phyloP scores from a whole-genome alignment of 2,329 filamentous ascomycete species.

The Waltergamsia citrina region DNA sequence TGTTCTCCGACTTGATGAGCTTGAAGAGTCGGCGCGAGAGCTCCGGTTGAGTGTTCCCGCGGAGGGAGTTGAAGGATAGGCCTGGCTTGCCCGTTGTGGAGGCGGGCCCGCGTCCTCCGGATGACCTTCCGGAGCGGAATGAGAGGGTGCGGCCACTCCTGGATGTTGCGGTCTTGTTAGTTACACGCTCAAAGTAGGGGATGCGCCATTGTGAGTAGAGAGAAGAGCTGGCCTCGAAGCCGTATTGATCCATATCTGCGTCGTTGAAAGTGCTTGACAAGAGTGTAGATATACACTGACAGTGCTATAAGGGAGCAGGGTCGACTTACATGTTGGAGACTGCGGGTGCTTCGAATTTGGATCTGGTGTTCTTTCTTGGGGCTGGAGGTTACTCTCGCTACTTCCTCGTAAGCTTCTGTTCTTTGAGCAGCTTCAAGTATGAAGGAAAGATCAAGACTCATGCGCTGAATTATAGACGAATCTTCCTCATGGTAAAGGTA shows the following conservation, averaged over 20 bases:
- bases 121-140: conserved; percentile 50
- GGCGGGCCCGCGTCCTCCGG: conserved; percentile 24
- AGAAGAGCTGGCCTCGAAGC: conserved; percentile 17
- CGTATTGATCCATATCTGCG: too few relatives aligned
- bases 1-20: conserved; percentile 92
- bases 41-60: conserved; percentile 77
- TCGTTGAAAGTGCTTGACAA: too few relatives aligned
- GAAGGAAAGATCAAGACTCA: too few relatives aligned
- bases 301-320: too few relatives aligned
- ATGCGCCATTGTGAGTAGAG: conserved; percentile 10
- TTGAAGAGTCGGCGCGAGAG: conserved; percentile 81
- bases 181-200: conserved; percentile 9
- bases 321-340: conserved; percentile 3
- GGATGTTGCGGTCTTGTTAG: conserved; percentile 15
- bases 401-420: too few relatives aligned
- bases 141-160: conserved; percentile 65
- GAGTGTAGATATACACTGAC: too few relatives aligned
- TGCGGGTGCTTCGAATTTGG: too few relatives aligned
- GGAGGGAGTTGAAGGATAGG: conserved; percentile 81
- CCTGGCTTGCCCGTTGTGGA: conserved; percentile 44
- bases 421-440: too few relatives aligned
- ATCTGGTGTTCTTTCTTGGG: too few relatives aligned
- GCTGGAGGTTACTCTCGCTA: too few relatives aligned
- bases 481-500: too few relatives aligned
- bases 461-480: too few relatives aligned